phyloP scores from a whole-genome alignment of 345 rosid genomes.

The Corchorus capsularis region DNA sequence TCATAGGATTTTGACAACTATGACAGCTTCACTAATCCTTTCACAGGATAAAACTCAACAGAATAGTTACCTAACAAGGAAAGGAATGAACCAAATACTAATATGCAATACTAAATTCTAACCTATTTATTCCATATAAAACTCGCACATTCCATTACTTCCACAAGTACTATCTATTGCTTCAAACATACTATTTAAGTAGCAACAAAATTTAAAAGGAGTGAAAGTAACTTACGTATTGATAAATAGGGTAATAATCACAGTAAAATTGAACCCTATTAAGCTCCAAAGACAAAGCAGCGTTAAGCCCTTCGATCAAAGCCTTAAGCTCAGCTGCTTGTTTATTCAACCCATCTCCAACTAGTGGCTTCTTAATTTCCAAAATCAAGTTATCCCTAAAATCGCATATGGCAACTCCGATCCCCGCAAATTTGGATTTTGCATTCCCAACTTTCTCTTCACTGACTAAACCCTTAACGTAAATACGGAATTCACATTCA shows the following conservation, averaged over 20 bases:
- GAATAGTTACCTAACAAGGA: background rate
- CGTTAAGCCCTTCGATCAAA: slow-evolving; percentile 53
- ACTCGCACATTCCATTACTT: background rate
- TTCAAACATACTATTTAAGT: background rate
- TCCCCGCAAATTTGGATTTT: slow-evolving; percentile 29
- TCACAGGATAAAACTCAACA: background rate
- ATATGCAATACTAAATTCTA: background rate
- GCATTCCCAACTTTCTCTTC: slow-evolving; percentile 20
- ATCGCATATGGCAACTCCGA: slow-evolving; percentile 48
- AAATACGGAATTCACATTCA: slow-evolving; percentile 23
- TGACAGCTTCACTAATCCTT: background rate
- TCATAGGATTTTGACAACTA: no score
- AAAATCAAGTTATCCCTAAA: slow-evolving; percentile 34
- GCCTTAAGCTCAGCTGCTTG: slow-evolving; percentile 45
- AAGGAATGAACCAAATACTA: background rate
- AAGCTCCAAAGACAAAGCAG: slow-evolving; percentile 46
- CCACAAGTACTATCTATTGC: background rate
- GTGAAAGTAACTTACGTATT: slow-evolving; percentile 43
- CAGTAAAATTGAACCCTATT: slow-evolving; percentile 30
- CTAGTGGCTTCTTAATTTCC: slow-evolving; percentile 37
- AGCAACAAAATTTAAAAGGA: background rate
- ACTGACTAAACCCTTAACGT: slow-evolving; percentile 27
- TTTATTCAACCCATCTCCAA: slow-evolving; percentile 26
- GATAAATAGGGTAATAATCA: slow-evolving; percentile 32
- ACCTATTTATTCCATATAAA: background rate